phyloP scores from a whole-genome alignment of 2,329 filamentous ascomycete species.

The Cercospora brassicicola region DNA sequence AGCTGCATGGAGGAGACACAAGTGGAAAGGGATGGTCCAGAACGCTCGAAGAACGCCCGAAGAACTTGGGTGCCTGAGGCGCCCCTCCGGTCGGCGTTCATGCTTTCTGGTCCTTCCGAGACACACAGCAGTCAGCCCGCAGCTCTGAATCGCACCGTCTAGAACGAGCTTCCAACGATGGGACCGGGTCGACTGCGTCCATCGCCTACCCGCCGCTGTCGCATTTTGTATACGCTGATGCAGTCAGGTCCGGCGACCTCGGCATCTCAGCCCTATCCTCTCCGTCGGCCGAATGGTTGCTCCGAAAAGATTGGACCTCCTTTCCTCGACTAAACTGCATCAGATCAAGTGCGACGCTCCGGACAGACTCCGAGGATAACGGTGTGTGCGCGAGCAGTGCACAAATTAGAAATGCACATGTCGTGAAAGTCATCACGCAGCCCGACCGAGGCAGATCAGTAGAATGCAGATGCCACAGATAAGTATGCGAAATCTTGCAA shows the following conservation, averaged over 20 bases:
- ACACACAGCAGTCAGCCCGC: too few species aligned
- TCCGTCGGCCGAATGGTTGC: slow-evolving; percentile 3
- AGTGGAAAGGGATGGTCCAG: neutral
- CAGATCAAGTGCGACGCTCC: neutral
- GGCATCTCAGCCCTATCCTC: neutral
- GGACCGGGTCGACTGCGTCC: too few species aligned
- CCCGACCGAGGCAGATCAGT: neutral
- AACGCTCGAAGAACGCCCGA: neutral
- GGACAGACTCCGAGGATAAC: neutral
- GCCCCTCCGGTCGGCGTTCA: too few species aligned
- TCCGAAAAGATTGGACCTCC: neutral
- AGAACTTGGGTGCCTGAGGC: neutral
- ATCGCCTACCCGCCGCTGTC: too few species aligned
- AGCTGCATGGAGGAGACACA: neutral
- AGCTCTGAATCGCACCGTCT: too few species aligned
- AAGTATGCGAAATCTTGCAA: neutral
- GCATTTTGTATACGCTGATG: too few species aligned
- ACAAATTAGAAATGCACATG: neutral
- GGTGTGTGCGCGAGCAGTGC: neutral
- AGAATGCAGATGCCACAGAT: neutral
- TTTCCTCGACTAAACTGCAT: neutral
- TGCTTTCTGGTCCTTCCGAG: too few species aligned
- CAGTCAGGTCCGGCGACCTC: neutral
- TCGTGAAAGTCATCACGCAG: neutral
- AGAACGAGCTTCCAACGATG: too few species aligned